Evolutionary conservation across 2,329 filamentous ascomycete species (phyloP).

Genomic region (Venturia nashicola): DNA sequence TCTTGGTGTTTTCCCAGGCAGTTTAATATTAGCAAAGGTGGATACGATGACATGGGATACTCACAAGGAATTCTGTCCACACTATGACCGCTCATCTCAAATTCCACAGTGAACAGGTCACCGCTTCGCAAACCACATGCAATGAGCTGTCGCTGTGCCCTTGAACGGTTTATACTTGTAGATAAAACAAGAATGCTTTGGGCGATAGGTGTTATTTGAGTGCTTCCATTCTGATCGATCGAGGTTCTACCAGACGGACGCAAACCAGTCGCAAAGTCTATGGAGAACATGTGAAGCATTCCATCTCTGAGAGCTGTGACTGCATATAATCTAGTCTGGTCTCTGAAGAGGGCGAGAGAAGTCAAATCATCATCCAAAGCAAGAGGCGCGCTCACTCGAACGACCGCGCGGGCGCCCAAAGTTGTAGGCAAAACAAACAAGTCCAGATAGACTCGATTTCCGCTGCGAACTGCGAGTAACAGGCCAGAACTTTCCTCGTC

Average conservation of each 20-base stretch:
- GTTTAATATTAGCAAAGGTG: neutral
- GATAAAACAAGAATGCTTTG: slow-evolving; percentile 5
- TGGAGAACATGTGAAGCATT: neutral
- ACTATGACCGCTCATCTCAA: neutral
- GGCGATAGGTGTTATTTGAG: slow-evolving; percentile 15
- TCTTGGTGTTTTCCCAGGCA: neutral
- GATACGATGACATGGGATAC: neutral
- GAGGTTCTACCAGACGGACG: slow-evolving; percentile 15
- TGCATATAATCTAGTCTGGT: neutral
- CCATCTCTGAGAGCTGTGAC: slow-evolving; percentile 2
- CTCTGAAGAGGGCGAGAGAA: neutral
- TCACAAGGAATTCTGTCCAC: neutral
- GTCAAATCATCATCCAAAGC: neutral
- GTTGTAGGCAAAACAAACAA: neutral
- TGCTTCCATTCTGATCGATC: neutral
- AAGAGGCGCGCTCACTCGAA: neutral
- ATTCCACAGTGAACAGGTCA: slow-evolving; percentile 12
- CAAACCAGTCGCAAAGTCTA: slow-evolving; percentile 15
- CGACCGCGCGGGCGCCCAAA: neutral
- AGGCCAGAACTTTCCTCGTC: neutral
- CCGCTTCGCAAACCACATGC: slow-evolving; percentile 27
- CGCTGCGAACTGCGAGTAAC: neutral
- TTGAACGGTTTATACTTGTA: neutral
- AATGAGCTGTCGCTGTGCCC: slow-evolving; percentile 13
- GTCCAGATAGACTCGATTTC: neutral